These are phyloP conservation scores for Boletus sp. DNA, from an alignment of 1,284 basidiomycete genomes.

Conservation along the genomic window DNA sequence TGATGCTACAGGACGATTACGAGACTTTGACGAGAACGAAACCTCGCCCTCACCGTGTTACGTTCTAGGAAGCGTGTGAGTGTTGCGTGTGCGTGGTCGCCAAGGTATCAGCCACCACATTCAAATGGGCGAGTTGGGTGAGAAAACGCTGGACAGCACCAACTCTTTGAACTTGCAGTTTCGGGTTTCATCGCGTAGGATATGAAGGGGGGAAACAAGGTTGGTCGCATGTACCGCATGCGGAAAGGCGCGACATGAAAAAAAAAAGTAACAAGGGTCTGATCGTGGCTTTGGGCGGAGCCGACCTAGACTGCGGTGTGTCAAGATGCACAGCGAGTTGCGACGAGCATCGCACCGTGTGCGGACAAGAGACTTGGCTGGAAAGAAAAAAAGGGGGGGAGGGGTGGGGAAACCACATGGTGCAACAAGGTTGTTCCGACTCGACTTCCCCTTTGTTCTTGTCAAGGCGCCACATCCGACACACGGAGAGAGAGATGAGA, in stretches of 20 bases:
- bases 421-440: constrained; percentile 2
- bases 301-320: constrained; percentile 7
- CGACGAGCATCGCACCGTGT: not conserved
- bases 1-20: constrained; percentile 15
- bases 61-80: constrained; percentile 14
- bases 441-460: not conserved
- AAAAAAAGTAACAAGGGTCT: constrained; percentile 6
- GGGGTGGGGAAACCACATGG: not conserved
- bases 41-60: constrained; percentile 10
- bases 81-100: not conserved
- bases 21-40: constrained; percentile 11
- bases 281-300: constrained; percentile 13
- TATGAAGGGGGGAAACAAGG: not conserved
- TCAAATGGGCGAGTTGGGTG: constrained; percentile 1
- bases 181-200: constrained; percentile 2
- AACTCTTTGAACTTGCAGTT: not conserved
- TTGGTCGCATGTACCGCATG: constrained; percentile 3
- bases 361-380: not conserved
- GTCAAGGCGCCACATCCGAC: constrained; percentile 22
- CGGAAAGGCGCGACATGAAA: not conserved
- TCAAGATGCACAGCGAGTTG: constrained; percentile 3
- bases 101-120: not conserved
- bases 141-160: constrained; percentile 2
- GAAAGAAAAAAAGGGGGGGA: not conserved
- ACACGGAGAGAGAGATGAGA: not conserved